phyloP scores from a whole-genome alignment of 331 rosid genomes.

The Rosa hybrid region DNA sequence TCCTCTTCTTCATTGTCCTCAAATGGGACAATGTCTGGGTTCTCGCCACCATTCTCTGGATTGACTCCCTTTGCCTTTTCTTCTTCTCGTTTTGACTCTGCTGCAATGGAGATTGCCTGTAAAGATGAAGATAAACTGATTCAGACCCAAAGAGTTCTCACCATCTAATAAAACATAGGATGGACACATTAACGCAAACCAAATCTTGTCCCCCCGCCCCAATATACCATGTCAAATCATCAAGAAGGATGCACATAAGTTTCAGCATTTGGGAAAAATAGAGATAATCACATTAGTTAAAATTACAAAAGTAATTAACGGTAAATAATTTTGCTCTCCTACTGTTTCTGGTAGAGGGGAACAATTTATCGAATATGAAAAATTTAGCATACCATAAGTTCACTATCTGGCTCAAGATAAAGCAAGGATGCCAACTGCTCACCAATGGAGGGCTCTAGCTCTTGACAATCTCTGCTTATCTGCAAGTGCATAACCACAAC shows the following conservation, averaged over 20 bases:
- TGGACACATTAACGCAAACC: conserved; percentile 1
- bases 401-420: conserved; percentile 98
- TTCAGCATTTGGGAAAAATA: background rate
- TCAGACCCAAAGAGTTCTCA: conserved; percentile 13
- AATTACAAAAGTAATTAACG: background rate
- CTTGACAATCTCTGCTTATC: conserved; percentile 99
- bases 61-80: conserved; percentile 98
- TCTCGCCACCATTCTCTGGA: conserved; percentile 81
- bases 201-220: conserved; percentile 4
- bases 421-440: conserved; percentile 98
- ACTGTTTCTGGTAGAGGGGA: background rate
- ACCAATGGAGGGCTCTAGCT: conserved; percentile 86
- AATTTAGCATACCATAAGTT: conserved; percentile 81
- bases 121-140: conserved; percentile 13
- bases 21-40: conserved; percentile 96
- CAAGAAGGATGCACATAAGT: background rate
- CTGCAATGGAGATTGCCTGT: conserved; percentile 87
- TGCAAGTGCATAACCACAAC: conserved; percentile 42
- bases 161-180: background rate
- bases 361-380: conserved; percentile 10
- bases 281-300: background rate
- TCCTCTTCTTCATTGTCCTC: conserved; percentile 99
- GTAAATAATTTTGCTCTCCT: background rate
- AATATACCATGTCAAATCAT: conserved; percentile 9
- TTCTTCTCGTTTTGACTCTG: conserved; percentile 96